Evolutionary conservation across 164 flowering plant species (phyloP).

Genomic region (Liriodendron chinense): DNA sequence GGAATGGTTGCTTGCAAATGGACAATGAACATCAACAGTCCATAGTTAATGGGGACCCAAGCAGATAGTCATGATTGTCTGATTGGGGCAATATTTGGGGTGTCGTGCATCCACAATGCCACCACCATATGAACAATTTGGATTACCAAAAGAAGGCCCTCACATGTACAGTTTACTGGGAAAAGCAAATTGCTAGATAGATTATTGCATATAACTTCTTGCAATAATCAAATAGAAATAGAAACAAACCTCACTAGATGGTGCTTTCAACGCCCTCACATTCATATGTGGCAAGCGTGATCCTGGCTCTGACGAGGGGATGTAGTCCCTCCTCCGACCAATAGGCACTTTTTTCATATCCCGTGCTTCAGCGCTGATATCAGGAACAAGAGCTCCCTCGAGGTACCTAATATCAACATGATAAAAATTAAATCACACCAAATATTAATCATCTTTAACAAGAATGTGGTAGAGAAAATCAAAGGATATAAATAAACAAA

Average conservation of each 20-base stretch:
- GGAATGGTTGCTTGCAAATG: too few relatives aligned
- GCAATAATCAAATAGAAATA: background rate
- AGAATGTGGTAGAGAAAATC: background rate
- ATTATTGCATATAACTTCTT: background rate
- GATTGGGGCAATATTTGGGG: background rate
- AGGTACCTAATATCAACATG: slow-evolving; percentile 45
- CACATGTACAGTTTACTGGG: background rate
- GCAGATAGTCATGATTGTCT: background rate
- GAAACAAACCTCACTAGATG: slow-evolving; percentile 42
- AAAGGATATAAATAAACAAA: background rate
- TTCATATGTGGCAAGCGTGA: slow-evolving; percentile 88
- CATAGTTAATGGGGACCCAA: too few relatives aligned
- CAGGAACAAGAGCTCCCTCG: slow-evolving; percentile 78
- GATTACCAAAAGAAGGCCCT: background rate
- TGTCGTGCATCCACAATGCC: background rate
- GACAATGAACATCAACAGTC: too few relatives aligned
- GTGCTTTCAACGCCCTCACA: slow-evolving; percentile 37
- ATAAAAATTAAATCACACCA: background rate
- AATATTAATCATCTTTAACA: background rate
- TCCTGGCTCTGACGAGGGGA: slow-evolving; percentile 77
- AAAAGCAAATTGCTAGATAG: background rate
- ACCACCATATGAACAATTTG: background rate
- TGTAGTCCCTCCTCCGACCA: slow-evolving; percentile 80
- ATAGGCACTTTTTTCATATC: slow-evolving; percentile 38
- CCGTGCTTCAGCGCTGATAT: slow-evolving; percentile 17